Conservation (phyloP, 2,329 filamentous ascomycete genomes). For the Corniculantispora saksenae region DNA sequence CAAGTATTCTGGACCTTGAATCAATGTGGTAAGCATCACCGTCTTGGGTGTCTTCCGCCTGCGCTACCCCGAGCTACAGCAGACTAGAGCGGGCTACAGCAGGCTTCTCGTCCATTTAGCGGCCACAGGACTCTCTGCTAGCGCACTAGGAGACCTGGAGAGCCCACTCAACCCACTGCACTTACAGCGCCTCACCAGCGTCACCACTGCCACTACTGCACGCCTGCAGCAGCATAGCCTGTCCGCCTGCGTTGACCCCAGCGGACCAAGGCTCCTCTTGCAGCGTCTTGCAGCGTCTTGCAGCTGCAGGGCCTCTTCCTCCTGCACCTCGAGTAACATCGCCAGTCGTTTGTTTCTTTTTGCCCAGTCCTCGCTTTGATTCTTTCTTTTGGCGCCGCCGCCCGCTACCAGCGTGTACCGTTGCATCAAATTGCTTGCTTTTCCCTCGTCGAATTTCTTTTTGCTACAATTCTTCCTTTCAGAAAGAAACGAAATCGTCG, state of each 20-base stretch:
- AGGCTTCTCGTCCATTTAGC: neutral
- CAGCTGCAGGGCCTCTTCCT: too few species aligned
- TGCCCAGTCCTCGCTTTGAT: conserved; percentile 8
- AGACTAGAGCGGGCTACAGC: neutral
- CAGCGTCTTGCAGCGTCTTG: too few species aligned
- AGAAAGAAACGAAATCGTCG: neutral
- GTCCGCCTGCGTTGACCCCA: too few species aligned
- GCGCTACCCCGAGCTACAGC: too few species aligned
- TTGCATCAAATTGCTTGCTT: neutral
- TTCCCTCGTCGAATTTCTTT: conserved; percentile 3
- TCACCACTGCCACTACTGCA: conserved; percentile 6
- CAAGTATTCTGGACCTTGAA: neutral
- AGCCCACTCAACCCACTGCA: neutral
- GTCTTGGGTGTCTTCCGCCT: too few species aligned
- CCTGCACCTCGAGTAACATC: neutral
- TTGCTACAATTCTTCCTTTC: neutral
- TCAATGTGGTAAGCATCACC: neutral
- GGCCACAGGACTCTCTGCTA: neutral
- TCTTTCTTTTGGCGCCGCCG: neutral
- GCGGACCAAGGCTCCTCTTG: too few species aligned
- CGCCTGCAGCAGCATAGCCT: neutral
- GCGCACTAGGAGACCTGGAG: neutral
- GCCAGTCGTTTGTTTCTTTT: neutral
- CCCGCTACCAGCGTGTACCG: neutral
- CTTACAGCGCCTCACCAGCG: conserved; percentile 3